Base-by-base conservation (phyloP, 1,284 basidiomycete genomes). In the Dichomitus squalens region DNA sequence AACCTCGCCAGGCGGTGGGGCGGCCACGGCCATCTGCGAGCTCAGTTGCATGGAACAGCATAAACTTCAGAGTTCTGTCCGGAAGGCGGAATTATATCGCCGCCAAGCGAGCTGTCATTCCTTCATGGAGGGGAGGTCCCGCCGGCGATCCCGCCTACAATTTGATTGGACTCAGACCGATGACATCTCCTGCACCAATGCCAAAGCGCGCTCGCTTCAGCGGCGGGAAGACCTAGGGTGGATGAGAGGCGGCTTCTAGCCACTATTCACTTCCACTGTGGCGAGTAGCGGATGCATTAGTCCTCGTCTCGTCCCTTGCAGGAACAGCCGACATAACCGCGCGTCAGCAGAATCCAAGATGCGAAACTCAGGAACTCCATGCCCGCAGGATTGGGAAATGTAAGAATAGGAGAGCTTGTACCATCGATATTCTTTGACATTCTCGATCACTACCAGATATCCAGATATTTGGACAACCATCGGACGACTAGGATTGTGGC, bases 11-110 rank as follows among this genome's bases (percentile, higher is more conserved):
- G 38, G 47, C 23, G 43, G 21, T 29, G 23, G 23, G 48, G 34
- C n/a, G n/a, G n/a, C n/a, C n/a, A n/a, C 48, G 48, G 38, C 41
- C 39, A 50, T 55, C 53, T 49, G 41, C 25, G 43, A 35, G 7
- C 5, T 20, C 18, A 9, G 31, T 20, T 46, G 25, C 18, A 16
- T 34, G 16, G 25, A 29, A n/a, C 27, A 7, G 18, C 27, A 44
- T 47, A 47, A 47, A 33, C 44, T 47, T 47, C 44, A 47, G 2
- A 21, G 44, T 47, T 47, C 44, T 18, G 29, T 14, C 29, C 7
- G 29, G 12, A 7, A 29, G 18, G 44, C 44, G 44, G 29, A 31
- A 31, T 12, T 29, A 33, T 33, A 33, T 47, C 29, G 29, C 29
- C 44, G 20, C 44, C 44, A 20, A 47, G 12, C 12, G 29, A 47